Evolutionary conservation across 768 basidiomycete species (phyloP), one percentile per base, ranked within the genome.

Genomic region (Crucibulum laeve): DNA sequence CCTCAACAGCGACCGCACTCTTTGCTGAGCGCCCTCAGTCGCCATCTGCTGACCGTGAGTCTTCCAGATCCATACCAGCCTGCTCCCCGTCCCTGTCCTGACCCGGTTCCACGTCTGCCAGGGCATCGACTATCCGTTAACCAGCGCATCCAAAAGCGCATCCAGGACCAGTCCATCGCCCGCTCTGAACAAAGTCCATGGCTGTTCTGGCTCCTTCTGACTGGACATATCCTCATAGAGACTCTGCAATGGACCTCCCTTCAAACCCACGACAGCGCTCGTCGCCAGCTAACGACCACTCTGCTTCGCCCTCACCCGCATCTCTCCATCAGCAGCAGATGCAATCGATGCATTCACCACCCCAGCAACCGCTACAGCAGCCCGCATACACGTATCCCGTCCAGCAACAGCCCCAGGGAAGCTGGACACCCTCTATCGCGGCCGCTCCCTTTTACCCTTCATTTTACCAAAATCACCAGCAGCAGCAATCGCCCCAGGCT

Each of bases 191-290:
- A 48, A 55, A 63, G 72, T 77, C 71, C 73, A 87, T 88, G 86
- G 86, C 86, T 67, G 76, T 86, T 71, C 80, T 87, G 69, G 83
- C 79, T 51, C 74, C 81, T 61, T 73, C 78, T 69, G 84, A 87
- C 72, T 87, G 85, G 85, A 77, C 77, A 53, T 62, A 71, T 58
- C 76, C 73, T 53, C 73, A 75, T 58, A 76, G 76, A 75, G 79
- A 84, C 66, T 64, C 66, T 53, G 59, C 71, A 53, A 85, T 84
- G 82, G 81, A 84, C 68, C 56, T 71, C 34, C 66, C 74, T 15
- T 51, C 69, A 54, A 71, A 66, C 44, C 64, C 76, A 42, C 77
- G 77, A 48, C 80, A 81, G 59, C 80, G 77, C 51, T 71, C 79
- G 36, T 78, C 81, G 5, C 79, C 82, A 42, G 66, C 76, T 39